Evolutionary conservation across 1,284 basidiomycete species (phyloP), one percentile per base, ranked within the genome.

Genomic region (Sanghuangporus weigelae): DNA sequence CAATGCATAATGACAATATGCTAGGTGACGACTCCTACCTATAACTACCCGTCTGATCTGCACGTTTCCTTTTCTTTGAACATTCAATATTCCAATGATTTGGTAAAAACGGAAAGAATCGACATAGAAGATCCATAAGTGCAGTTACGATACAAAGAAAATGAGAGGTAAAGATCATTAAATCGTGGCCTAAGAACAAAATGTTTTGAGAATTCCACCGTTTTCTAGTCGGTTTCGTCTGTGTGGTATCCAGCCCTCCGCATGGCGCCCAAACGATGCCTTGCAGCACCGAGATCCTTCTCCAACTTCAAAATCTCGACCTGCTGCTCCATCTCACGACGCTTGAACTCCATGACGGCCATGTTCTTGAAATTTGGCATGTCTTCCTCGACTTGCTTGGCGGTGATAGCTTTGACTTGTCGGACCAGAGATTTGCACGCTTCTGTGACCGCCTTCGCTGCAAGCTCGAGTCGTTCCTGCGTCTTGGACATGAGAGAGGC

Each of bases 401-500:
- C 92, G 50, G 94, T 92, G 68, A 99, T 89, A 8, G 94, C 89
- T 79, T 97, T 98, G 78, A 99, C 96, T 75, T 98, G 96, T 71
- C 87, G 86, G 64, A 99, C 97, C 60, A 99, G 86, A 40, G 95
- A 95, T 73, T 92, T 94, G 82, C 96, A 99, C n/a, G 97, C 96
- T 72, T 96, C 95, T 1, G 95, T 98, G 62, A 99, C 97, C 0
- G 96, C 96, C 79, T 97, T 98, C 57, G 96, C 94, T 2, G 97
- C 97, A 7, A 95, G 80, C 77, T 99, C 97, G 44, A 99, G 86
- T 51, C 92, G 86, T 71, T 98, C 95, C 77, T 99, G 97, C 3
- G 96, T 98, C 80, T 96, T 95, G 65, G 93, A 96, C 95, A 98
- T 99, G 69, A 98, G 82, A 73, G 95, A 95, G 6, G 96, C 94